These are phyloP conservation scores for Piedraia hortae DNA, from an alignment of 2,329 filamentous ascomycete species.

Conservation along the genomic window DNA sequence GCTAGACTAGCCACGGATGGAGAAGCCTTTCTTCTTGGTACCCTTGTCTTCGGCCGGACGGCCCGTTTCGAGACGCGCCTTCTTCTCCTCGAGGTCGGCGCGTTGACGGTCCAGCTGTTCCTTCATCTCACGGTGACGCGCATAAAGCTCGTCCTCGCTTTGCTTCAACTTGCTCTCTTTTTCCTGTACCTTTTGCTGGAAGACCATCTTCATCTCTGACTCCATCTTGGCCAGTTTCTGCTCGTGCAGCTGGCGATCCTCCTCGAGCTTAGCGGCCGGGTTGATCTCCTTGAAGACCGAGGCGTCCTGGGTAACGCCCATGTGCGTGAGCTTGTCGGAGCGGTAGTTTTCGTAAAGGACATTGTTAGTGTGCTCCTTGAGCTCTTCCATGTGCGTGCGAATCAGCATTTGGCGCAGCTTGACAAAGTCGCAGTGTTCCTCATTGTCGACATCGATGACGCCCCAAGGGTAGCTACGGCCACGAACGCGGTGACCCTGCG, in stretches of 20 bases:
- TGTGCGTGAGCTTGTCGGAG: slow-evolving; percentile 93
- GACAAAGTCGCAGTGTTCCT: slow-evolving; percentile 98
- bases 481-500: slow-evolving; percentile 83
- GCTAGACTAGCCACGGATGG: slow-evolving; percentile 44
- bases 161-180: slow-evolving; percentile 99
- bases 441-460: slow-evolving; percentile 96
- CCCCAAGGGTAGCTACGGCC: slow-evolving; percentile 95
- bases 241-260: slow-evolving; percentile 92
- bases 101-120: slow-evolving; percentile 92
- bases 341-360: slow-evolving; percentile 97
- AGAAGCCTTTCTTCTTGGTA: slow-evolving; percentile 74
- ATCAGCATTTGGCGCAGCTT: slow-evolving; percentile 99
- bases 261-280: slow-evolving; percentile 97
- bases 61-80: slow-evolving; percentile 77
- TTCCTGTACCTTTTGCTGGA: slow-evolving; percentile 98
- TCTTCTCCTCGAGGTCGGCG: slow-evolving; percentile 93
- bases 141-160: slow-evolving; percentile 95
- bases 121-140: slow-evolving; percentile 98
- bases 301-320: slow-evolving; percentile 95
- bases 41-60: slow-evolving; percentile 92
- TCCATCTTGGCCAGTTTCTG: slow-evolving; percentile 99
- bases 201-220: slow-evolving; percentile 99
- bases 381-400: slow-evolving; percentile 98
- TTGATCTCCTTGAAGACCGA: slow-evolving; percentile 99
- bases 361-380: slow-evolving; percentile 99